Base-by-base conservation (phyloP, 441 rosid species). In the Populus hybrid region DNA sequence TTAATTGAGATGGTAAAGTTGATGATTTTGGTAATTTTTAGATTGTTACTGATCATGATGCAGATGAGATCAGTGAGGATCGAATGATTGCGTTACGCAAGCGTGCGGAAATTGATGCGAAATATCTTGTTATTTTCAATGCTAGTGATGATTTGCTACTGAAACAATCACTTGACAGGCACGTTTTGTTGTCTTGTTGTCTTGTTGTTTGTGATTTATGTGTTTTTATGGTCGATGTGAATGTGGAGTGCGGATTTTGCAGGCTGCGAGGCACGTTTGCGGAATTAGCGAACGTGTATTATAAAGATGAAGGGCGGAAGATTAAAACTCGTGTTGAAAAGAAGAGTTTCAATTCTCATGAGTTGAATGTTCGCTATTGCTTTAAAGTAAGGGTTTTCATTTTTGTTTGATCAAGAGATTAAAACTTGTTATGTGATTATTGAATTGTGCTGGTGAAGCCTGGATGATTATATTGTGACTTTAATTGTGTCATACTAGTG, bases 41-140 rank as follows among this genome's bases (percentile, higher is more conserved):
- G 29, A 28, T 28, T 28, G 29, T 28, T 28, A 28, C 21, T 28
- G 20, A n/a, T 26, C 29, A 28, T 28, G 73, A 74, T 84, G 84
- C 87, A 84, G 97, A 89, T 88, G 97, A 88, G 20, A 82, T 88
- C 16, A 89, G 86, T 82, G 99, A 96, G 85, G 99, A 96, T 84
- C 90, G 97, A 80, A 85, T 93, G 70, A 74, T 87, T 83, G 93
- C 97, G 73, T 81, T 96, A 56, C 94, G 97, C 33, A 96, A 93
- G 84, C 97, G 97, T 53, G 99, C 97, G 36, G 99, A 96, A 74
- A 59, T 94, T 50, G 98, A 95, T 75, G 77, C 94, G 61, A 96
- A 93, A 87, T 85, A 86, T 81, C 83, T 94, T 72, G 74, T 93
- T 76, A 74, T 87, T 81, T 83, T 90, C 83, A 85, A 86, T 76